Evolutionary conservation across 2,329 filamentous ascomycete genomes (phyloP).

Genomic region (Hawksworthiomyces lignivorus): DNA sequence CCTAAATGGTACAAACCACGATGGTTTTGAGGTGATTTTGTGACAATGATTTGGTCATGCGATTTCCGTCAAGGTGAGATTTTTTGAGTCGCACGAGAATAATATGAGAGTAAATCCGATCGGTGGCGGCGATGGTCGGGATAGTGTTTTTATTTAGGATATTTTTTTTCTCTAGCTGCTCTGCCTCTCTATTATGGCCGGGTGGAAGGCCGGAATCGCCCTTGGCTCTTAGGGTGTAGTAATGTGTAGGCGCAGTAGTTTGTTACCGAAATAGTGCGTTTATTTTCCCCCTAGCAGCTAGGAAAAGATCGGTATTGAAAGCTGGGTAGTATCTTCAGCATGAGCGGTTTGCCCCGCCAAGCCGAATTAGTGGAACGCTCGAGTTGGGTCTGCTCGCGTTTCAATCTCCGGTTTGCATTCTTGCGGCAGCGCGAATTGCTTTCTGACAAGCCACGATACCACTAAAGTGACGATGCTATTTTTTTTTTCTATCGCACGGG

Average conservation of each 20-base stretch:
- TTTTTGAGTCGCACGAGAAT: no score
- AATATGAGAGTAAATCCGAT: no score
- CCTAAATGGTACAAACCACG: no score
- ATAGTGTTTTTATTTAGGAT: slow-evolving; percentile 14
- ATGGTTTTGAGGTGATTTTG: no score
- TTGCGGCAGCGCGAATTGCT: no score
- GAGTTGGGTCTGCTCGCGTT: slow-evolving; percentile 4
- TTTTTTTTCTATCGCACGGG: no score
- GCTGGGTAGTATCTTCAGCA: no score
- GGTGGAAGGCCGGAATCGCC: slow-evolving; percentile 14
- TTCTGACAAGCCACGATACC: no score
- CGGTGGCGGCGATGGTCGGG: slow-evolving; percentile 10
- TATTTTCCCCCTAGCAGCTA: slow-evolving; percentile 10
- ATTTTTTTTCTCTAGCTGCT: slow-evolving; percentile 11
- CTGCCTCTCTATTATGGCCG: not conserved
- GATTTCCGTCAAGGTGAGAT: no score
- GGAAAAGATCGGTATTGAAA: slow-evolving; percentile 6
- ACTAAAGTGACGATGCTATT: no score
- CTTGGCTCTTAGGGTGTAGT: slow-evolving; percentile 11
- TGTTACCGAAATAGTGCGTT: slow-evolving; percentile 14
- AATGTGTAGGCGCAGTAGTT: no score
- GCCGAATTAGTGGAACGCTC: slow-evolving; percentile 7
- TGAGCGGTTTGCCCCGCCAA: slow-evolving; percentile 14
- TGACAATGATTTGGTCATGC: no score
- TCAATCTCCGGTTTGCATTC: not conserved